These are phyloP conservation scores for Pseudognaphalium luteoalbum DNA, from an alignment of 129 eudicot genomes.

Conservation along the genomic window DNA sequence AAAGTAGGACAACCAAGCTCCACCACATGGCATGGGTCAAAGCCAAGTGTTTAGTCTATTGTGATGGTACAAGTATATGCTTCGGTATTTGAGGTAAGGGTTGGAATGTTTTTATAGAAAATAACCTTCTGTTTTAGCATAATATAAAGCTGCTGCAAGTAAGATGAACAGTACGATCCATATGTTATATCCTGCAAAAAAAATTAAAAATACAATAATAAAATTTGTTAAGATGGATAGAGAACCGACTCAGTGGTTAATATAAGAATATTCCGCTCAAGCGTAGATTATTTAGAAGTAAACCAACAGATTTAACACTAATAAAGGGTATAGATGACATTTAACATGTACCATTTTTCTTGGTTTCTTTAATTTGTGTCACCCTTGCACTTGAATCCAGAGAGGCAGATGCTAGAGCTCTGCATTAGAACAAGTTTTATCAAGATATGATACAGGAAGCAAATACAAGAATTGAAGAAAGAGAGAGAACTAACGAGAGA, in stretches of 20 bases:
- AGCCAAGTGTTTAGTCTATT: neutral
- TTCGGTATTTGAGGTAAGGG: neutral
- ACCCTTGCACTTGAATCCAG: slow-evolving; percentile 89
- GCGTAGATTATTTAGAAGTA: neutral
- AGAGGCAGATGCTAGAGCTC: slow-evolving; percentile 80
- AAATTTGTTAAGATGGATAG: neutral
- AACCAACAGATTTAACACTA: slow-evolving; percentile 9
- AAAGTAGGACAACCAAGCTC: neutral
- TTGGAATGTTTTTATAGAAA: slow-evolving; percentile 7
- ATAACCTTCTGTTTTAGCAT: slow-evolving; percentile 40
- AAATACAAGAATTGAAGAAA: neutral
- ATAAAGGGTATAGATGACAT: slow-evolving; percentile 4
- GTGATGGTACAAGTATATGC: slow-evolving; percentile 4
- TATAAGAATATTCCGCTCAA: neutral
- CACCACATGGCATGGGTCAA: slow-evolving; percentile 12
- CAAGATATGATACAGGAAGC: neutral
- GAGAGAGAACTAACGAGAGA: neutral
- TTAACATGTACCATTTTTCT: slow-evolving; percentile 50
- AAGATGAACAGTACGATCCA: slow-evolving; percentile 60
- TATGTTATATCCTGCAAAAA: slow-evolving; percentile 60
- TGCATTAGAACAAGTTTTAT: slow-evolving; percentile 29
- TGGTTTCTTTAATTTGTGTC: slow-evolving; percentile 56
- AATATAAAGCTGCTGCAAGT: slow-evolving; percentile 58
- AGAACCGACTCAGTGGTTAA: slow-evolving; percentile 10
- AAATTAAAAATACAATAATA: neutral